Base-by-base conservation (phyloP, 1,139 yeast genomes). In the Saccharomyces hybrid region DNA sequence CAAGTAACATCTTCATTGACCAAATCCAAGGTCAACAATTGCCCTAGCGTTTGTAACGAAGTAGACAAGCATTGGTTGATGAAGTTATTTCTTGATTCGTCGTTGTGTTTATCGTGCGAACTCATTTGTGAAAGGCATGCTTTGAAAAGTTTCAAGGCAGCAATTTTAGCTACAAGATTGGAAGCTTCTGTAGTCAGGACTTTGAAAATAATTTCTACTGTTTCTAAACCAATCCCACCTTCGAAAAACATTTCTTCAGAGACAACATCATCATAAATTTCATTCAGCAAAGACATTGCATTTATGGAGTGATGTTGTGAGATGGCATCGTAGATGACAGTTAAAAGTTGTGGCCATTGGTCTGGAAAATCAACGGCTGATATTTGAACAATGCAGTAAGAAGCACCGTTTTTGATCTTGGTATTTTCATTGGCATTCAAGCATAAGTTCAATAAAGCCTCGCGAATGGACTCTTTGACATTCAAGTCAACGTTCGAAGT, bases 351-450 rank as follows among this genome's bases (percentile, higher is more conserved):
- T 0, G 97, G 96, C 98, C 98, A 93, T 66, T 89, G 96, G 64
- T 93, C 98, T 0, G 99, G 99, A 66, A 82, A 91, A 65, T 93
- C 99, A 1, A 85, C 87, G 1, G 88, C 86, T 0, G 96, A 91
- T 26, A 93, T 87, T 63, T 87, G 95, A 1, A 88, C 87, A 27
- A 89, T 80, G 12, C 88, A 84, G 60, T 88, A 84, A 0, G 93
- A 83, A 2, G 87, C 81, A 51, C 88, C 80, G 42, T 78, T 78
- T 57, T 90, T 75, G 16, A 90, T 73, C 63, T 86, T 86, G n/a
- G 86, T 75, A 57, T 79, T 78, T 0, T 75, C 66, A 1, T 51
- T 27, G 14, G 80, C 76, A 7, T 77, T 67, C 0, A 80, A 72
- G n/a, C 86, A 77, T 46, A 88, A 68, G 8, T 69, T 62, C 52